Conservation (phyloP, 2,329 filamentous ascomycete genomes). For the Aspergillus ruber region DNA sequence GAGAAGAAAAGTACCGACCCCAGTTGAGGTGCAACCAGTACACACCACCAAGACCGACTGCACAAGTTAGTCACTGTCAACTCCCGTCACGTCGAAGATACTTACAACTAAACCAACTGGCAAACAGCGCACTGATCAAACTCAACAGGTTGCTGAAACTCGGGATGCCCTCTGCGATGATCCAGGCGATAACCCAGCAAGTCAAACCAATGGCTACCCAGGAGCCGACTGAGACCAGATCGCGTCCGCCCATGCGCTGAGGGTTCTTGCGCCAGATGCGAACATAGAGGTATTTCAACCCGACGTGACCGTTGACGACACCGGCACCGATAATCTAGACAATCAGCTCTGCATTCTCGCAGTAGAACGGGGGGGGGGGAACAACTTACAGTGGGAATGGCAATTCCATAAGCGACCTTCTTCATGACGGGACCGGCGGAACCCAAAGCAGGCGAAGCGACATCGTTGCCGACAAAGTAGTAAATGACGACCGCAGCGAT, state of each 20-base stretch:
- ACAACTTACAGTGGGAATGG: conserved; percentile 52
- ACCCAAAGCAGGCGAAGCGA: conserved; percentile 60
- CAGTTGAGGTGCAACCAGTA: conserved; percentile 47
- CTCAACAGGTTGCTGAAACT: conserved; percentile 61
- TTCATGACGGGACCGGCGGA: conserved; percentile 52
- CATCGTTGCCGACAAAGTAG: conserved; percentile 55
- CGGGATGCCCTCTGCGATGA: conserved; percentile 64
- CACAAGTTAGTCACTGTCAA: background rate
- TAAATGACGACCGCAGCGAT: conserved; percentile 64
- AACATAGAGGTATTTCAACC: conserved; percentile 59
- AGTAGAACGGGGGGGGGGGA: background rate
- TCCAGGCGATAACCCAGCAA: conserved; percentile 56
- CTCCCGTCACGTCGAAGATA: background rate
- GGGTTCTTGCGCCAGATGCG: conserved; percentile 53
- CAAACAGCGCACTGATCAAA: conserved; percentile 56
- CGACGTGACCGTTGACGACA: conserved; percentile 62
- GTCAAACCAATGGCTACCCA: conserved; percentile 54
- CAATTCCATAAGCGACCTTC: conserved; percentile 62
- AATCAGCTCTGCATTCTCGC: background rate
- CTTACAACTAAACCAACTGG: conserved; percentile 55
- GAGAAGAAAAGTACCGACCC: conserved; percentile 35
- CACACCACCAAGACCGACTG: conserved; percentile 35
- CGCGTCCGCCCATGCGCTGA: conserved; percentile 46
- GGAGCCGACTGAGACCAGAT: conserved; percentile 44
- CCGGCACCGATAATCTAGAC: conserved; percentile 58